A percentile compares a stretch with the other conserved stretches of the same genome.
phyloP scores from a whole-genome alignment of 1,284 basidiomycete species.

The Anthracocystis setariae region DNA sequence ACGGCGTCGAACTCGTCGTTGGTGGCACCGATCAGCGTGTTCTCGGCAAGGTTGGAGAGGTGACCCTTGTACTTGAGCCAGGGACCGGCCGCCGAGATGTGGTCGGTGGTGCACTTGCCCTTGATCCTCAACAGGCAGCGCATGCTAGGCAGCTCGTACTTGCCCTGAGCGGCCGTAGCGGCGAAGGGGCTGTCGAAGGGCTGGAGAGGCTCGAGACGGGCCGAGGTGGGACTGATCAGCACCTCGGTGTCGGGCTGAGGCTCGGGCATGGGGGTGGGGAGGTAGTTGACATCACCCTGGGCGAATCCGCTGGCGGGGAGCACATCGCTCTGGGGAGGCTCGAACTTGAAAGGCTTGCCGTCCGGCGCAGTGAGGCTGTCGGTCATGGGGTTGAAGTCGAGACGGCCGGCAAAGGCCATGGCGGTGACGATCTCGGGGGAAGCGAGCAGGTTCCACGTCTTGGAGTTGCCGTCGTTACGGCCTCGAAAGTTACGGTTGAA shows the following conservation, averaged over 20 bases:
- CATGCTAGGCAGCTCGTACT: constrained; percentile 78
- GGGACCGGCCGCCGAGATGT: constrained; percentile 66
- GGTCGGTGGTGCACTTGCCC: constrained; percentile 97
- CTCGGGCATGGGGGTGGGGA: constrained; percentile 80
- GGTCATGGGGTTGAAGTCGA: constrained; percentile 92
- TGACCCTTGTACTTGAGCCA: constrained; percentile 98
- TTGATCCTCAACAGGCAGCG: constrained; percentile 85
- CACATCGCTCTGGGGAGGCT: constrained; percentile 83
- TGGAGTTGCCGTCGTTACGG: constrained; percentile 92
- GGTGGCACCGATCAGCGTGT: constrained; percentile 73
- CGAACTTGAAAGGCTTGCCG: constrained; percentile 84
- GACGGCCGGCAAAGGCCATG: constrained; percentile 86
- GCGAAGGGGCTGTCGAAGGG: constrained; percentile 85
- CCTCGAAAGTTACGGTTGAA: constrained; percentile 99
- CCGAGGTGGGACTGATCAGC: constrained; percentile 71
- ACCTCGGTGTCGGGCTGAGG: constrained; percentile 78
- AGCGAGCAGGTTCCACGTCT: constrained; percentile 98
- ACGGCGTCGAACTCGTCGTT: constrained; percentile 70
- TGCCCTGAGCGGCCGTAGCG: constrained; percentile 65
- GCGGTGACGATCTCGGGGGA: constrained; percentile 97
- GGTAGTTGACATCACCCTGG: constrained; percentile 79
- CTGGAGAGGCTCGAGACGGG: constrained; percentile 83
- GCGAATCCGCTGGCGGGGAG: constrained; percentile 87
- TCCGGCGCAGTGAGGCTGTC: constrained; percentile 81
- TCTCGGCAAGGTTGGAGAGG: constrained; percentile 94